phyloP scores from a whole-genome alignment of 1,284 basidiomycete genomes.

The Cutaneotrichosporon cavernicola region DNA sequence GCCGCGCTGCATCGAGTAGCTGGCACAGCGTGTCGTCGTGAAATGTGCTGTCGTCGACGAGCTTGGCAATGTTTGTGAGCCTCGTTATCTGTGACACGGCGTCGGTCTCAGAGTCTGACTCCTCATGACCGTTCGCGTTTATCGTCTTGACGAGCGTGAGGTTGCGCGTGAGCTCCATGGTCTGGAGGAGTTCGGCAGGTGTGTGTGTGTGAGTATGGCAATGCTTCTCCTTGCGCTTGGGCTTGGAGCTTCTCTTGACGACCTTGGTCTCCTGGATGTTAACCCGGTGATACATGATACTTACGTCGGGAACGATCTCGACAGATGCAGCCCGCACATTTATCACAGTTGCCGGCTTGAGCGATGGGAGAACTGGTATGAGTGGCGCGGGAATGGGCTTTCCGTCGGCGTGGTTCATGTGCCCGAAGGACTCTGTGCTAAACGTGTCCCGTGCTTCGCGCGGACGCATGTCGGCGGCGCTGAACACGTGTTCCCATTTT shows the following conservation, averaged over 20 bases:
- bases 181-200: background rate
- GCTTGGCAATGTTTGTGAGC: constrained; percentile 13
- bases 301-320: constrained; percentile 48
- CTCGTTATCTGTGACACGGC: constrained; percentile 1
- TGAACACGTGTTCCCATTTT: background rate
- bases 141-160: background rate
- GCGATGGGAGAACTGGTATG: background rate
- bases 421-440: constrained; percentile 43
- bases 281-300: constrained; percentile 16
- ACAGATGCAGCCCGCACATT: constrained; percentile 19
- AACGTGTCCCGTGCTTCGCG: constrained; percentile 10
- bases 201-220: background rate
- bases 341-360: background rate
- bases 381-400: constrained; percentile 26
- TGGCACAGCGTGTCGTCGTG: constrained; percentile 53
- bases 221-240: background rate
- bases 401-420: constrained; percentile 41
- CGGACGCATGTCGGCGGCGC: background rate
- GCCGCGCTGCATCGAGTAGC: constrained; percentile 45
- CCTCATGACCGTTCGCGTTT: background rate
- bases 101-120: background rate
- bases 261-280: background rate
- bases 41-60: constrained; percentile 44
- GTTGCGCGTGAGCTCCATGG: background rate
- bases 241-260: background rate